phyloP scores from a whole-genome alignment of 768 basidiomycete species.

The Dioszegia aurantiaca region DNA sequence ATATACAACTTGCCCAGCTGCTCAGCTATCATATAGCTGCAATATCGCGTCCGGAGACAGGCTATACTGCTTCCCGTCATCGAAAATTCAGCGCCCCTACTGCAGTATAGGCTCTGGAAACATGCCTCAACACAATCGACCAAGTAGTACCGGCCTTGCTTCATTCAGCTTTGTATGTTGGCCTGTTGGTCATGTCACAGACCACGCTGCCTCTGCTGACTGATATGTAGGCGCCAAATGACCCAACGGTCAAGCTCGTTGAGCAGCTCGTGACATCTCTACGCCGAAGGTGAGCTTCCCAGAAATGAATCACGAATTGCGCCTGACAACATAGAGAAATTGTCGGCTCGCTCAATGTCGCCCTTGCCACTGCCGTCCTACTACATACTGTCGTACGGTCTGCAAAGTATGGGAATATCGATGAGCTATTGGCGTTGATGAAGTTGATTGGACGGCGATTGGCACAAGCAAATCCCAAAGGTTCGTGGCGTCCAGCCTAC shows the following conservation, averaged over 20 bases:
- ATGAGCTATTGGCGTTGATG: slow-evolving; percentile 76
- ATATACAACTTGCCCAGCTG: too few species aligned
- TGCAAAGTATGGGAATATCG: slow-evolving; percentile 79
- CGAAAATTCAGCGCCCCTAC: too few species aligned
- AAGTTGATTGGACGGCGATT: slow-evolving; percentile 73
- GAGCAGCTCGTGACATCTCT: slow-evolving; percentile 37
- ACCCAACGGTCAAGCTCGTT: slow-evolving; percentile 28
- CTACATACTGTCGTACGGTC: slow-evolving; percentile 84
- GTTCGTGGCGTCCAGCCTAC: slow-evolving; percentile 54
- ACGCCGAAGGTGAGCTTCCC: slow-evolving; percentile 29
- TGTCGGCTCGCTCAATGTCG: slow-evolving; percentile 82
- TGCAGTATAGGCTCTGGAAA: too few species aligned
- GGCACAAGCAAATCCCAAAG: slow-evolving; percentile 92
- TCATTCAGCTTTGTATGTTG: slow-evolving; percentile 1
- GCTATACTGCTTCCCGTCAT: too few species aligned
- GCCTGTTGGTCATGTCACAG: too few species aligned
- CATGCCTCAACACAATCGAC: background rate
- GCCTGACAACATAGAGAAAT: slow-evolving; percentile 51
- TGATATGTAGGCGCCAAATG: slow-evolving; percentile 25
- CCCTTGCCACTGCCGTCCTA: slow-evolving; percentile 82
- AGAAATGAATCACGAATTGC: background rate
- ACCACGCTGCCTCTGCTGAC: too few species aligned
- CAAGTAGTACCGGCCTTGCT: background rate
- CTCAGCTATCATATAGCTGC: too few species aligned
- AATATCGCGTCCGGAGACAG: too few species aligned